These are phyloP conservation scores for Talaromyces sp. DNA, from an alignment of 2,329 filamentous ascomycete genomes.

Conservation along the genomic window DNA sequence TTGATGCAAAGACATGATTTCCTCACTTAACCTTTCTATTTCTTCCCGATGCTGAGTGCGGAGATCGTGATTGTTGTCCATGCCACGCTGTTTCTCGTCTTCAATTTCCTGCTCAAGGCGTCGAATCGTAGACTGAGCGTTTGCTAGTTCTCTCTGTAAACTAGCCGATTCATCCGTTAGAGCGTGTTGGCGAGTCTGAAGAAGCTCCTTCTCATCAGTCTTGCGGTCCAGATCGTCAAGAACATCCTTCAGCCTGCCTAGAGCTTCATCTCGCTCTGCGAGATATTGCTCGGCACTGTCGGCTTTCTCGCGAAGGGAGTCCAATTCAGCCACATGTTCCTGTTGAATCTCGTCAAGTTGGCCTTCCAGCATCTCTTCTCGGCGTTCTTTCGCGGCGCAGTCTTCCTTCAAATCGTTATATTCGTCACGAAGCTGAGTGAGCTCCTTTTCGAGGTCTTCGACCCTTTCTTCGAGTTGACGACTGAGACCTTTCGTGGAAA, in stretches of 20 bases:
- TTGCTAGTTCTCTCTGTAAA: conserved; percentile 62
- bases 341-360: conserved; percentile 41
- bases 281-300: conserved; percentile 45
- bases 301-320: conserved; percentile 42
- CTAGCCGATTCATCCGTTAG: conserved; percentile 62
- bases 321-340: conserved; percentile 37
- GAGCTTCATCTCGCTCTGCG: conserved; percentile 40
- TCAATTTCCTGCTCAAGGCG: conserved; percentile 50
- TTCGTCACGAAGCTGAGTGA: conserved; percentile 52
- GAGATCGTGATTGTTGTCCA: conserved; percentile 60
- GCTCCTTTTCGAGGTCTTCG: conserved; percentile 62
- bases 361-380: conserved; percentile 50
- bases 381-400: conserved; percentile 42
- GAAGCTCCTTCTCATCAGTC: conserved; percentile 61
- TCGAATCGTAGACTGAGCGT: conserved; percentile 41
- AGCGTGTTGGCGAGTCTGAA: conserved; percentile 66
- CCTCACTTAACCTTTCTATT: conserved; percentile 52
- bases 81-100: conserved; percentile 55
- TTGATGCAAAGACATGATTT: conserved; percentile 60
- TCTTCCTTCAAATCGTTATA: conserved; percentile 43
- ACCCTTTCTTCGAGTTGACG: conserved; percentile 71
- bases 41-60: conserved; percentile 53
- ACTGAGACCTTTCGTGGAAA: conserved; percentile 69
- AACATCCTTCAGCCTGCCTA: conserved; percentile 51
- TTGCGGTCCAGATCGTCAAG: conserved; percentile 59